Base-by-base conservation (phyloP, 2,329 filamentous ascomycete genomes). In the Curvularia hawaiiensis region DNA sequence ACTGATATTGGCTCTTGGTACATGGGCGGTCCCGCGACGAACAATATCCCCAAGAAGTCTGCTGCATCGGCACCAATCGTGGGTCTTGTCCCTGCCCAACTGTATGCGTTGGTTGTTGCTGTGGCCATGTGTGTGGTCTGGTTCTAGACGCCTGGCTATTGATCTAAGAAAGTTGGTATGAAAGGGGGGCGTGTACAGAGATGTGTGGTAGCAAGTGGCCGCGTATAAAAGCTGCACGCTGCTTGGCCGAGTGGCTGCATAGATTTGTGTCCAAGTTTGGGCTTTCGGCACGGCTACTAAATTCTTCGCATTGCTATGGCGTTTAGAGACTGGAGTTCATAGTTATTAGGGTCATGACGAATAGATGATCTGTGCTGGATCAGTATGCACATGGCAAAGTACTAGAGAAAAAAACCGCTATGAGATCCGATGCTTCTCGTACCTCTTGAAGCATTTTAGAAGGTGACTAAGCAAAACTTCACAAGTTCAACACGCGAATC, bases 1-100 rank as follows among this genome's bases (percentile, higher is more conserved):
- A 93, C 90, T 1, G 86, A 91, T 64, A 89, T 94, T 62, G 91
- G 91, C 0, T 83, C 84, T 2, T 90, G 88, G 88, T 95, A 94
- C 73, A 75, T 95, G n/a, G 86, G 91, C 60, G 69, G 82, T 51
- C 39, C 46, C 16, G 52, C 55, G 8, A 61, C 55, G 3, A 53
- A 53, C 3, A 59, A 60, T 1, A 11, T 60, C 14, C 56, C 56
- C 3, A 12, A 59, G 24, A 54, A 45, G 24, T 58, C 56, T 9
- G 40, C 39, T 35, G 33, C 33, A 14, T 35, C 33, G 30, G 51
- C 43, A 22, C 16, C 46, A 5, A 24, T 35, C 0, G 8, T 4
- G 11, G 3, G 1, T 14, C 18, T 14, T 20, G 38, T 43, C 3
- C 39, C 33, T 2, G 26, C 40, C 0, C 3, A 14, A 6, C 12